Base-by-base conservation (phyloP, 2,329 filamentous ascomycete genomes). In the Xylaria sp. region DNA sequence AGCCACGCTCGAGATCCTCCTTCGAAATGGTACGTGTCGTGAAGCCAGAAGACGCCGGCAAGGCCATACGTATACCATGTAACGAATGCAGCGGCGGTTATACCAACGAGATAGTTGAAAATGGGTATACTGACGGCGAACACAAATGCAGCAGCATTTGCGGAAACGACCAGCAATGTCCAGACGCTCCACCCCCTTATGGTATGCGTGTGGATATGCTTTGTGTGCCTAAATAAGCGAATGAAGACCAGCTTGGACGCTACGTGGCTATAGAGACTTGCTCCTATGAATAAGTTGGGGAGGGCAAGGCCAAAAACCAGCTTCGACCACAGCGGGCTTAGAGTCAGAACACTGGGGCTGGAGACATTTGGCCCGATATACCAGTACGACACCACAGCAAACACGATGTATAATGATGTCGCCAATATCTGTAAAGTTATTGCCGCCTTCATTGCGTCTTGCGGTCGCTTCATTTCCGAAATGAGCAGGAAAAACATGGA, bases 401-500 rank as follows among this genome's bases (percentile, higher is more conserved):
- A 85, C 57, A 85, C 76, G 43, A 82, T 79, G 74, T 87, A 87
- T 68, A 84, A 83, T 23, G 78, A 76, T 4, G 84, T 86, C 1
- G 84, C 82, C 68, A 84, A 82, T 50, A 79, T 77, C 72, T 87
- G 84, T 28, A 87, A 79, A 3, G 80, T 78, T 76, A 82, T 85
- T 0, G 84, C 84, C 0, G 85, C 82, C 64, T 85, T 84, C 81
- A 85, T 85, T 2, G 83, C 82, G 60, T 86, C 83, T 61, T 80
- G 78, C 5, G 85, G 85, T 46, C 78, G 77, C 67, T 81, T 81
- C 84, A 87, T 86, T 72, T 87, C 85, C 0, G 83, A 85, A 45
- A 86, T 83, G 39, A 86, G 78, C 55, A 84, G 81, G 76, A 86
- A 86, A 74, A 86, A 86, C 81, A 85, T 84, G 73, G 85, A 85